Base-by-base conservation (phyloP, 2,329 filamentous ascomycete species). In the Cucurbitaria berberidis region DNA sequence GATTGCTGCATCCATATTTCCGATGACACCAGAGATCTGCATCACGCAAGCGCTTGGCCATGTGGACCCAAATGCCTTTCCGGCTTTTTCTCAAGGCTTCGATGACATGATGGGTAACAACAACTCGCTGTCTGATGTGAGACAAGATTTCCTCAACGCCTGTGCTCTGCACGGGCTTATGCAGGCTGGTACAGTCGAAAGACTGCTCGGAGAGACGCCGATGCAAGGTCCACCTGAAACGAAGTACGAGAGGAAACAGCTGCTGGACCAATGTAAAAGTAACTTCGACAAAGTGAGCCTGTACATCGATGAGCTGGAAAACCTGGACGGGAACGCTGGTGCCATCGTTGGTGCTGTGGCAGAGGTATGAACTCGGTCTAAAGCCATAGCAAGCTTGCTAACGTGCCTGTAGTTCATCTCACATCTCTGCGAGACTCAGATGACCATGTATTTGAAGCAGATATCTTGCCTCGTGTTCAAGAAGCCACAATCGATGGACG, bases 131-230 rank as follows among this genome's bases (percentile, higher is more conserved):
- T 84, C 86, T 24, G 84, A 87, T 55, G 91, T 90, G 24, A 84
- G 88, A 22, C 89, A 89, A 76, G 80, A 97, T 56, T 98, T 98
- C 62, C 84, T 96, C 35, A 95, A 96, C 59, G 88, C 93, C 0
- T 99, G 95, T 70, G 91, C 90, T 48, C 81, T 97, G 34, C 93
- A 98, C 72, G 86, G 87, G 0, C 80, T 99, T n/a, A 87, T 98
- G 21, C 85, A 87, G 0, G 87, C 92, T 59, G 82, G 86, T 29
- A 89, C 88, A 44, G 90, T 96, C 15, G 87, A 93, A 68, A 84
- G 84, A 3, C 83, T 99, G 9, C 78, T 97, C 2, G 92, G 91
- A 4, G 92, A 96, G 65, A 88, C 91, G 21, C 90, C 91, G 0
- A 89, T 95, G 78, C 87, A 91, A 60, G 89, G 87, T 32, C 90